Percentiles rank a stretch among this genome's conserved stretches.
Evolutionary conservation across 805 yeast genomes (phyloP).

Genomic region (Lachancea nothofagi): DNA sequence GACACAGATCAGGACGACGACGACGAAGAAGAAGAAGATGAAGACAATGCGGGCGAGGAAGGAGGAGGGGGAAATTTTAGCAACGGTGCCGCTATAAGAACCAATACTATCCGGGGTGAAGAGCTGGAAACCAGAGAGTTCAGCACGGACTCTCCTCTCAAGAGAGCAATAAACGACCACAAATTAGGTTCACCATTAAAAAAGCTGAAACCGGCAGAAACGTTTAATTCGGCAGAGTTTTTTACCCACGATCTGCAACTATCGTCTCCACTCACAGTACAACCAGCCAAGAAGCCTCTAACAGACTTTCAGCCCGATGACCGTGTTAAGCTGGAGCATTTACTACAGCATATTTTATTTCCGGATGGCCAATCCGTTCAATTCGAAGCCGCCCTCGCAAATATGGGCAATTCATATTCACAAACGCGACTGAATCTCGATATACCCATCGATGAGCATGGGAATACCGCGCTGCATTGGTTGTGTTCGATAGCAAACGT

Average conservation of each 20-base stretch:
- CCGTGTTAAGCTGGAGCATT: conserved; percentile 27
- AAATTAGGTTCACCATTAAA: conserved; percentile 26
- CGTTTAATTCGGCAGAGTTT: conserved; percentile 1
- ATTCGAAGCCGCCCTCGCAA: conserved; percentile 21
- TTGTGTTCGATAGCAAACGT: conserved; percentile 85
- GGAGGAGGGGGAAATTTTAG: neutral
- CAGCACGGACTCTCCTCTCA: neutral
- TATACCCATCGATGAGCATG: conserved; percentile 86
- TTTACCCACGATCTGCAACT: conserved; percentile 9
- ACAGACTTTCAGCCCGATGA: conserved; percentile 14
- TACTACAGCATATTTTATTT: conserved; percentile 28
- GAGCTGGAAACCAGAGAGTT: neutral
- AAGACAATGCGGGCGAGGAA: neutral
- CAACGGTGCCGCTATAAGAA: neutral
- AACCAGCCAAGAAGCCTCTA: conserved; percentile 10
- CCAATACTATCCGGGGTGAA: neutral
- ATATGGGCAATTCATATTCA: conserved; percentile 24
- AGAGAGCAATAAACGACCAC: conserved; percentile 1
- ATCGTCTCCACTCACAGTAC: conserved; percentile 6
- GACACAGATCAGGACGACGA: conserved; percentile 10
- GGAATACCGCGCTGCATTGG: conserved; percentile 94
- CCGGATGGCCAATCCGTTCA: conserved; percentile 21
- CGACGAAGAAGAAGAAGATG: neutral
- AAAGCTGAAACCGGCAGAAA: conserved; percentile 15
- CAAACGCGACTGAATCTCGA: conserved; percentile 48